These are phyloP conservation scores for Eleusine coracana DNA, from an alignment of 176 grass and related monocot species.

Conservation along the genomic window DNA sequence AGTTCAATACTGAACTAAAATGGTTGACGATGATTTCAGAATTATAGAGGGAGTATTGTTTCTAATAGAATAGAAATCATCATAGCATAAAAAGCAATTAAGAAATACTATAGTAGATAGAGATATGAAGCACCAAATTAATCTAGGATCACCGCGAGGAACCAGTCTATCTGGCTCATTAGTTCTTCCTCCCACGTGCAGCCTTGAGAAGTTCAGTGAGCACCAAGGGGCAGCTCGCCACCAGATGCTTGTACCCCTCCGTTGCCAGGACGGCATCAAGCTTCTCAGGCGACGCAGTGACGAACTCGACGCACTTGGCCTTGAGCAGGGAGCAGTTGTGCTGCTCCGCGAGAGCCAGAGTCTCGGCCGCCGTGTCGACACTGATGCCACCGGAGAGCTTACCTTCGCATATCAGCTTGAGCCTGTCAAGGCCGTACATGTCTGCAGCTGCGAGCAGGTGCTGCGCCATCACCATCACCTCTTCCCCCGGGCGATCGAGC, in stretches of 20 bases:
- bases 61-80: too few relatives aligned
- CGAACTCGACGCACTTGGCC: conserved; percentile 46
- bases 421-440: conserved; percentile 49
- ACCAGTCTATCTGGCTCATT: too few relatives aligned
- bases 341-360: conserved; percentile 43
- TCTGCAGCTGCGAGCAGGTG: conserved; percentile 47
- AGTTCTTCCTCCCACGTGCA: not conserved
- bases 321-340: conserved; percentile 52
- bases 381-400: conserved; percentile 32
- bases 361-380: conserved; percentile 29
- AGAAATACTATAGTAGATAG: too few relatives aligned
- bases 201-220: not conserved
- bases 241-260: conserved; percentile 15
- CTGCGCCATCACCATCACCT: not conserved
- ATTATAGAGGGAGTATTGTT: too few relatives aligned
- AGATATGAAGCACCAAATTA: too few relatives aligned
- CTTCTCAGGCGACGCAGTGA: conserved; percentile 17
- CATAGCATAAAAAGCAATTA: too few relatives aligned
- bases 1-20: too few relatives aligned
- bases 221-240: not conserved
- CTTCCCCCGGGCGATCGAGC: not conserved
- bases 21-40: too few relatives aligned
- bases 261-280: not conserved
- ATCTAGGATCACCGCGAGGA: too few relatives aligned
- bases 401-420: conserved; percentile 48